Evolutionary conservation across 169 alveolate species (phyloP).

Genomic region (Plasmodium malariae): DNA sequence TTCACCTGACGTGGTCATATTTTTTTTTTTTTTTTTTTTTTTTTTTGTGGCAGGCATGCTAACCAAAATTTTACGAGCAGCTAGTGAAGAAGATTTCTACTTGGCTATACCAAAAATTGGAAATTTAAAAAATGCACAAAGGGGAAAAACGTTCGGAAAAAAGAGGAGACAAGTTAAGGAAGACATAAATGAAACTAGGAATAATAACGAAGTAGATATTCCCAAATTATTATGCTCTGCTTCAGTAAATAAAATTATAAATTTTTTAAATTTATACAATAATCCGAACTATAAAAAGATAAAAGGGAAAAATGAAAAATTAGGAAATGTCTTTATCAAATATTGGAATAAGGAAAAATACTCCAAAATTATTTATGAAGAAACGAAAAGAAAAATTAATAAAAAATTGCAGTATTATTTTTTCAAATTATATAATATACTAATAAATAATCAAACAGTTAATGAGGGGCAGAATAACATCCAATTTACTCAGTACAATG

Average conservation of each 20-base stretch:
- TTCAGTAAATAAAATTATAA: constrained; percentile 10
- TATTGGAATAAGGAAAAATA: constrained; percentile 53
- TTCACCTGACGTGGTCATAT: no score
- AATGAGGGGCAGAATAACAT: neutral
- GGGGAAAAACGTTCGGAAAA: neutral
- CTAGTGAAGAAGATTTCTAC: constrained; percentile 50
- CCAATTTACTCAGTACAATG: no score
- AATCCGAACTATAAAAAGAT: neutral
- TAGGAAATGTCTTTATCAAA: constrained; percentile 29
- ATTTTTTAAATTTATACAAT: constrained; percentile 18
- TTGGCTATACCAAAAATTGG: constrained; percentile 27
- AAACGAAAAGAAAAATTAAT: constrained; percentile 5
- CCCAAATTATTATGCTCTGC: constrained; percentile 18
- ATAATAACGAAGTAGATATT: neutral
- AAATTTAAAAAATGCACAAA: neutral
- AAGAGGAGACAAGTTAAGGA: neutral
- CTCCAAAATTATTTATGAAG: neutral
- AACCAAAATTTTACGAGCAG: constrained; percentile 25
- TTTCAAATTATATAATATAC: neutral
- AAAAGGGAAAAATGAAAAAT: neutral
- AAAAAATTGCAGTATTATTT: constrained; percentile 5
- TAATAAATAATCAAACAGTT: neutral
- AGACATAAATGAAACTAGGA: neutral
- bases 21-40: neutral
- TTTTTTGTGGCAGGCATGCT: constrained; percentile 1